Conservation (phyloP, 257 asterid genomes). For the Ballota nigra region DNA sequence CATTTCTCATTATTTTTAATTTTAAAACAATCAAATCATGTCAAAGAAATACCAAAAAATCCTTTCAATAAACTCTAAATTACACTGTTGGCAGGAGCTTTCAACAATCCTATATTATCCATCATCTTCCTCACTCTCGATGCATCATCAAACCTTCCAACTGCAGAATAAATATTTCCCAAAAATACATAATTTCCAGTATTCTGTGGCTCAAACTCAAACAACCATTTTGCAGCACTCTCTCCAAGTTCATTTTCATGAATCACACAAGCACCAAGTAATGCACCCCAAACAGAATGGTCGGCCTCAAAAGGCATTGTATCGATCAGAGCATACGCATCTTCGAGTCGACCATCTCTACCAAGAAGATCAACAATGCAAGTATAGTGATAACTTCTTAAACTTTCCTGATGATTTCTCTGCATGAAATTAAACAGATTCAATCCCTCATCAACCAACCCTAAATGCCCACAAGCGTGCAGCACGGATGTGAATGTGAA, state of each 20-base stretch:
- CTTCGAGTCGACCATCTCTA: slow-evolving; percentile 74
- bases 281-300: slow-evolving; percentile 82
- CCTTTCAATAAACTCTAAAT: slow-evolving; percentile 23
- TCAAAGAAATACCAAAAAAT: no score
- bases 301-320: slow-evolving; percentile 52
- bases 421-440: slow-evolving; percentile 58
- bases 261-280: slow-evolving; percentile 74
- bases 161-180: slow-evolving; percentile 81
- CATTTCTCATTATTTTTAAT: neutral
- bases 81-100: slow-evolving; percentile 76
- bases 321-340: slow-evolving; percentile 59
- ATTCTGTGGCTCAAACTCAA: slow-evolving; percentile 70
- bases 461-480: slow-evolving; percentile 88
- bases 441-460: slow-evolving; percentile 81
- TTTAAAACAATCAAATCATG: no score
- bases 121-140: slow-evolving; percentile 61
- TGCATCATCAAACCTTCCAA: slow-evolving; percentile 88
- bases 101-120: slow-evolving; percentile 55
- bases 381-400: slow-evolving; percentile 64
- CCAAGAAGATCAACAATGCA: slow-evolving; percentile 97
- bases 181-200: slow-evolving; percentile 76
- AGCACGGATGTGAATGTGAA: slow-evolving; percentile 76
- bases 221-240: slow-evolving; percentile 68
- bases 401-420: slow-evolving; percentile 39
- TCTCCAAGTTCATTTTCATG: slow-evolving; percentile 88